A percentile compares a stretch with the other conserved stretches of the same genome.
Conservation (phyloP, 208 protist species). For the Leishmania aethiopica region DNA sequence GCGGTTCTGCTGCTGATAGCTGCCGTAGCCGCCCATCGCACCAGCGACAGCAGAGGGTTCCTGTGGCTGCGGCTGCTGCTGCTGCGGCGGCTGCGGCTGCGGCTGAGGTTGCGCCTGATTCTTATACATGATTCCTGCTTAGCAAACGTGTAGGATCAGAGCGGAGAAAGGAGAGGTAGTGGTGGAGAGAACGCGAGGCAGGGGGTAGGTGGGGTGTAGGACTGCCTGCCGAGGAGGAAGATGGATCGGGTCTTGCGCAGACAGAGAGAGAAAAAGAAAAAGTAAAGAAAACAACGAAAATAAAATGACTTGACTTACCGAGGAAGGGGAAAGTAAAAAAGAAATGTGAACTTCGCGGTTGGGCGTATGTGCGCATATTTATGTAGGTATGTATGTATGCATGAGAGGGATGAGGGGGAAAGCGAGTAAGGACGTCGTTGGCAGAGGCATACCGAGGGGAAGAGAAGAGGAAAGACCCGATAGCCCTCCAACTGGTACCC, state of each 20-base stretch:
- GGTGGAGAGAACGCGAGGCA: background rate
- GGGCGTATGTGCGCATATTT: background rate
- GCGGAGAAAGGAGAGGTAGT: background rate
- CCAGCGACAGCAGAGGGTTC: background rate
- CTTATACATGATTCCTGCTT: constrained; percentile 18
- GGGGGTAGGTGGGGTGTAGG: background rate
- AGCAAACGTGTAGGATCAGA: constrained; percentile 24
- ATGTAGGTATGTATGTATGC: background rate
- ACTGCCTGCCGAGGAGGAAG: background rate
- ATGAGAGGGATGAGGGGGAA: background rate
- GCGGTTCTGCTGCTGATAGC: constrained; percentile 34
- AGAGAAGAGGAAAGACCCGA: background rate
- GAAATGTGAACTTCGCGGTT: background rate
- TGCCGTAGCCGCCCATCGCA: constrained; percentile 19
- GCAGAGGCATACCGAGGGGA: background rate
- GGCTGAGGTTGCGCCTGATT: constrained; percentile 6
- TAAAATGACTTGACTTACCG: constrained; percentile 9
- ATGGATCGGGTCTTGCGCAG: background rate
- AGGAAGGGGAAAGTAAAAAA: constrained; percentile 17
- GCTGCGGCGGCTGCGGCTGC: constrained; percentile 3
- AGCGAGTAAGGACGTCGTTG: background rate
- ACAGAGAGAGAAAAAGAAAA: background rate
- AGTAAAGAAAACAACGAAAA: constrained; percentile 6
- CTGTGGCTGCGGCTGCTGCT: background rate
- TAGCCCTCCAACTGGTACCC: background rate